A percentile compares a stretch with the other conserved stretches of the same genome.
Evolutionary conservation across 768 basidiomycete genomes (phyloP).

Genomic region (Russula sp.): DNA sequence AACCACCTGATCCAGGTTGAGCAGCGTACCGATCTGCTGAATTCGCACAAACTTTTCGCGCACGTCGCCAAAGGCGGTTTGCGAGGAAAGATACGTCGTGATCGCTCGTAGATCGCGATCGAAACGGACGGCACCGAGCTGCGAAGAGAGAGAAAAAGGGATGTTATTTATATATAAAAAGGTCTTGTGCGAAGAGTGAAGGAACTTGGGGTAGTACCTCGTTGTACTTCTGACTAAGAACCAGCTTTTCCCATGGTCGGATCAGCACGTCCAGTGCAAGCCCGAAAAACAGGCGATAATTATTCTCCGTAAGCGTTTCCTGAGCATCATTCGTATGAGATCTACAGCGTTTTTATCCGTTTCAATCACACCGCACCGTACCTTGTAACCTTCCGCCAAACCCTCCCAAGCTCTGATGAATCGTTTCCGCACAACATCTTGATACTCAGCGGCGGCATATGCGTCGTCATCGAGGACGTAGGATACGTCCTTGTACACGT

Average conservation of each 20-base stretch:
- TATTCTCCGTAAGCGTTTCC: constrained; percentile 85
- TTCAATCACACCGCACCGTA: constrained; percentile 35
- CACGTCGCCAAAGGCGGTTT: constrained; percentile 85
- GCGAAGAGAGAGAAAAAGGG: not conserved
- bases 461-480: constrained; percentile 88
- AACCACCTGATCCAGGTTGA: constrained; percentile 81
- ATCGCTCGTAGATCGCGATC: constrained; percentile 89
- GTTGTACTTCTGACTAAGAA: constrained; percentile 76
- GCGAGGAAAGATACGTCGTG: constrained; percentile 77
- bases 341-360: not conserved
- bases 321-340: constrained; percentile 36
- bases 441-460: constrained; percentile 79
- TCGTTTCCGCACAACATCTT: constrained; percentile 83
- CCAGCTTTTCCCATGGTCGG: constrained; percentile 93
- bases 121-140: constrained; percentile 96
- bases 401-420: constrained; percentile 88
- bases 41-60: constrained; percentile 89
- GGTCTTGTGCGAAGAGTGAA: not conserved
- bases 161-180: not conserved
- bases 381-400: constrained; percentile 85
- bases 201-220: constrained; percentile 56
- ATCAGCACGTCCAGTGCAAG: constrained; percentile 83
- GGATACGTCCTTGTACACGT: constrained; percentile 86
- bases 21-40: constrained; percentile 88
- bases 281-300: constrained; percentile 83